Conservation (phyloP, 305 asterid genomes). For the Fraxinus platypoda region DNA sequence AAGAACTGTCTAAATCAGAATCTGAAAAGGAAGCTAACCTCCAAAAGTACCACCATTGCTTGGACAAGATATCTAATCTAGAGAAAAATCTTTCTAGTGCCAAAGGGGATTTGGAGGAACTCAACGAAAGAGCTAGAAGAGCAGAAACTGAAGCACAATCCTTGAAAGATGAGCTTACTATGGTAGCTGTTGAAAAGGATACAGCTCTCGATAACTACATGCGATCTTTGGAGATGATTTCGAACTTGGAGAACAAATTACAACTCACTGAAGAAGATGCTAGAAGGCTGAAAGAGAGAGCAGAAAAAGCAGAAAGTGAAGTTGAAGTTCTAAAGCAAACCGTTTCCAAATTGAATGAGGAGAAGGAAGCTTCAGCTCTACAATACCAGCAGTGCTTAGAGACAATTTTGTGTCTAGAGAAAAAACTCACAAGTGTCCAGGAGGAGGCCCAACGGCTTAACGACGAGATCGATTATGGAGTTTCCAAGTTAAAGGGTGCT, state of each 20-base stretch:
- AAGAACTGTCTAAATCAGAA: conserved; percentile 55
- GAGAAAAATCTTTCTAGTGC: conserved; percentile 46
- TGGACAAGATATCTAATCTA: conserved; percentile 64
- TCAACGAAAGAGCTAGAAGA: conserved; percentile 45
- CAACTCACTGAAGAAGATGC: conserved; percentile 66
- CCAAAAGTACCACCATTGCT: conserved; percentile 59
- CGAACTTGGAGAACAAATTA: conserved; percentile 74
- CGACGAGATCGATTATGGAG: conserved; percentile 60
- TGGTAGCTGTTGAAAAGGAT: conserved; percentile 61
- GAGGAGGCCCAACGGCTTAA: conserved; percentile 71
- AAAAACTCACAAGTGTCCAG: conserved; percentile 49
- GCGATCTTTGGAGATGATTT: conserved; percentile 61
- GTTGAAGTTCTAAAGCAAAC: conserved; percentile 61
- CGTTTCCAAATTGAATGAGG: conserved; percentile 57
- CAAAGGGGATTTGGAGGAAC: conserved; percentile 45
- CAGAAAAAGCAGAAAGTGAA: conserved; percentile 76
- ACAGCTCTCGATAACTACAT: conserved; percentile 71
- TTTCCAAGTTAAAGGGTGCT: conserved; percentile 64
- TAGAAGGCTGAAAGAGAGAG: conserved; percentile 55
- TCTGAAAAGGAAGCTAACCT: conserved; percentile 75
- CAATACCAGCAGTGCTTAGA: conserved; percentile 67
- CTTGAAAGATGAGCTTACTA: conserved; percentile 49
- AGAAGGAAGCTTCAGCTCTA: conserved; percentile 61
- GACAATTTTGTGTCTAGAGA: conserved; percentile 63
- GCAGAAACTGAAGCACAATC: conserved; percentile 63